Evolutionary conservation across 176 grass and related monocot genomes (phyloP), one percentile per base, ranked within the genome.

Genomic region (Zea mays): DNA sequence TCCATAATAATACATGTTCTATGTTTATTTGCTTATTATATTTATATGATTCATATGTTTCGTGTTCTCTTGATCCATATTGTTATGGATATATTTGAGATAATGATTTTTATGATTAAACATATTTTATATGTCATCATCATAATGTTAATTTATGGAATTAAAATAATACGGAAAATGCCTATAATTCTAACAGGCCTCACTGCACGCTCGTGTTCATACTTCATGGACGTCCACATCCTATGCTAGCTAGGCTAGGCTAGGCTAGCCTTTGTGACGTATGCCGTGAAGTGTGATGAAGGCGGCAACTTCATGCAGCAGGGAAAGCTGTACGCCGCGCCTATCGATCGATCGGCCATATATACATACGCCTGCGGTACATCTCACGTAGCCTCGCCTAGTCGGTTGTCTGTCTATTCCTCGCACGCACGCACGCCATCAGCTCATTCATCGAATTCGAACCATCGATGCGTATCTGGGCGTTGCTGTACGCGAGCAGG

Each of bases 231-330:
- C 50, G 50, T 52, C 6, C 2, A 43, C 39, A n/a, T 40, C n/a
- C 15, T 38, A 1, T 7, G 13, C 20, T 35, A 0, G 5, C 19
- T 12, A 12, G 0, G 27, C 6, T 39, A 65, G 63, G 5, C 19
- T 12, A 12, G 0, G 27, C 6, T 39, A 65, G 63, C 63, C 63
- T 64, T 39, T 39, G 38, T 46, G 41, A 69, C 66, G 42, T 69
- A 19, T 46, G 66, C 66, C 66, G 42, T 69, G 66, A 69, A 13
- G 66, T 69, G 66, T 5, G 65, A 44, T 21, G 64, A 67, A 67
- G 64, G 65, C 65, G 64, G 65, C 65, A n/a, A 67, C 38, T 43
- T 43, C 10, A 27, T 27, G 27, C 27, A 67, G 40, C 65, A 43
- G 39, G 40, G 40, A 17, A 66, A 14, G 14, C 4, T 52, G 49